phyloP scores from a whole-genome alignment of 2,329 filamentous ascomycete species.

The Byssochlamys sp. region DNA sequence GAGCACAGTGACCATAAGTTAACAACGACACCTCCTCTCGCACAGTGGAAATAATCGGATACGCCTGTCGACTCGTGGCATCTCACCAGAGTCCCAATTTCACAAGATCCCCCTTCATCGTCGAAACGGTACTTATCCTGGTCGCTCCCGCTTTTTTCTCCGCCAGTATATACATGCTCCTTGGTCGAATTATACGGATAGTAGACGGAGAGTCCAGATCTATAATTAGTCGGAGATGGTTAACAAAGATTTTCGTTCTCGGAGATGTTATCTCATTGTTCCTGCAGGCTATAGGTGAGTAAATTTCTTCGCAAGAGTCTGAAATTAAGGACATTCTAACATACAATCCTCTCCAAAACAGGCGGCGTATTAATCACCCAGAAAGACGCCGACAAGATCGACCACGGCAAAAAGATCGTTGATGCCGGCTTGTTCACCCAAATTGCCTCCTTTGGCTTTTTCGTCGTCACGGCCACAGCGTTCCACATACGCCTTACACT shows the following conservation, averaged over 20 bases:
- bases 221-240: conserved; percentile 34
- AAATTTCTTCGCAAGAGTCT: not conserved
- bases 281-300: conserved; percentile 23
- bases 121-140: conserved; percentile 36
- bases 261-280: conserved; percentile 41
- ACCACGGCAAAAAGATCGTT: conserved; percentile 31
- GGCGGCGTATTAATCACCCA: not conserved
- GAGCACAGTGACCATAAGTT: too few species aligned
- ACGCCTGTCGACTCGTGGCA: conserved; percentile 38
- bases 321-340: not conserved
- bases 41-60: conserved; percentile 42
- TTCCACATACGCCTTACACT: conserved; percentile 38
- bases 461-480: conserved; percentile 38
- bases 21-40: not conserved
- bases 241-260: conserved; percentile 39
- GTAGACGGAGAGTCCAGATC: conserved; percentile 31
- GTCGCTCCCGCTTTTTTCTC: conserved; percentile 41
- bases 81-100: conserved; percentile 32
- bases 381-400: not conserved
- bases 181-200: conserved; percentile 35
- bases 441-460: conserved; percentile 46
- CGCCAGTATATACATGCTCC: conserved; percentile 40
- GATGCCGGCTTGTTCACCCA: conserved; percentile 47
- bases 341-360: not conserved
- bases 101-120: conserved; percentile 32